Conservation (phyloP, 257 asterid species). For the Petrea volubilis region DNA sequence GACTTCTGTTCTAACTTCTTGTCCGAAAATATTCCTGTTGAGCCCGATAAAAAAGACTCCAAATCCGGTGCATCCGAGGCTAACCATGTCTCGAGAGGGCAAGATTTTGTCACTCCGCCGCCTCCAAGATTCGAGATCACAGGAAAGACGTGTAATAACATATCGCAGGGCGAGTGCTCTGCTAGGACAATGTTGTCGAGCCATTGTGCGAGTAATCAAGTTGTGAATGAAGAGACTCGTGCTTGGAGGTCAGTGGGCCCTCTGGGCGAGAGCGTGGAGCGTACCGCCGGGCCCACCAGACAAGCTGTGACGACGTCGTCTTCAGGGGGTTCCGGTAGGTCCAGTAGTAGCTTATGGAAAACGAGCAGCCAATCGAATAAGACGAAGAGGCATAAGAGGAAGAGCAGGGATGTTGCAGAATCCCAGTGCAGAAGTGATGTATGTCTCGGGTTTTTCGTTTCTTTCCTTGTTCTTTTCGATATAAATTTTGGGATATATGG, state of each 20-base stretch:
- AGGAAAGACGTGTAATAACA: not conserved
- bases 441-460: conserved; percentile 20
- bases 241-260: conserved; percentile 37
- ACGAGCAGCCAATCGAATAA: conserved; percentile 44
- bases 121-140: conserved; percentile 45
- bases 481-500: not conserved
- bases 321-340: conserved; percentile 72
- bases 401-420: conserved; percentile 57
- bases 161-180: conserved; percentile 37
- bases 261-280: conserved; percentile 38
- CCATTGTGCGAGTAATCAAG: conserved; percentile 81
- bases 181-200: conserved; percentile 63
- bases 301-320: conserved; percentile 53
- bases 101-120: conserved; percentile 30
- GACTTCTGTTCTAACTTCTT: conserved; percentile 58
- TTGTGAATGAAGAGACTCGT: conserved; percentile 29
- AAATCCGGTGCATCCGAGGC: conserved; percentile 21
- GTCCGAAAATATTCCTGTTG: conserved; percentile 38
- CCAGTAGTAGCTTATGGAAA: conserved; percentile 60
- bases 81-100: conserved; percentile 18
- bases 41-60: conserved; percentile 23
- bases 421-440: conserved; percentile 77
- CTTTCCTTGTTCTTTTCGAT: not conserved
- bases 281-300: too few relatives aligned
- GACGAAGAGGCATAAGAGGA: conserved; percentile 55